A percentile compares a stretch with the other conserved stretches of the same genome.
Conservation (phyloP, 176 grass and related monocot species). For the Chloris gayana region DNA sequence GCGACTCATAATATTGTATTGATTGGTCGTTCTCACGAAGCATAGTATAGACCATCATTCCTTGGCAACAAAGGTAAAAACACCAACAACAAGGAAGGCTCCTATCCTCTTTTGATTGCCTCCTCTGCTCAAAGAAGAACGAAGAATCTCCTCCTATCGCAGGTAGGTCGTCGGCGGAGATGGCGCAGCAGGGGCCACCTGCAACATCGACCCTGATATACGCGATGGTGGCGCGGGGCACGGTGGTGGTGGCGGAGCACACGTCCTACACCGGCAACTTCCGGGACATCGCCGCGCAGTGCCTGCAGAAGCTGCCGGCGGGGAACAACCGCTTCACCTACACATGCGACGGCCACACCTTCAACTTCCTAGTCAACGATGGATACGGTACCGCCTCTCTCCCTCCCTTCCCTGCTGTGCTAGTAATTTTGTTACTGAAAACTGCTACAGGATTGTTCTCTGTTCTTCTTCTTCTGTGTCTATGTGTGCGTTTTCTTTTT, state of each 20-base stretch:
- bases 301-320: conserved; percentile 74
- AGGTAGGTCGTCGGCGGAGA: not conserved
- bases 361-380: conserved; percentile 83
- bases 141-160: not conserved
- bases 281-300: conserved; percentile 73
- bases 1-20: not conserved
- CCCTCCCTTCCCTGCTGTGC: not conserved
- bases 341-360: conserved; percentile 80
- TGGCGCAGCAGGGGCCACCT: conserved; percentile 45
- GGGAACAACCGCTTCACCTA: conserved; percentile 87
- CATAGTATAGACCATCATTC: conserved; percentile 16
- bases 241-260: conserved; percentile 75
- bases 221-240: conserved; percentile 83
- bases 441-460: not conserved
- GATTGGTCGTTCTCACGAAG: not conserved
- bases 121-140: not conserved
- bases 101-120: not conserved
- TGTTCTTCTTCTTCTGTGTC: not conserved
- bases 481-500: not conserved
- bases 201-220: conserved; percentile 56
- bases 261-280: conserved; percentile 89
- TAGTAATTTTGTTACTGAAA: not conserved
- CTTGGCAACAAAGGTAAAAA: conserved; percentile 1
- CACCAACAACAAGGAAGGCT: not conserved
- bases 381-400: conserved; percentile 53